Percentiles rank a stretch among this genome's conserved stretches.
phyloP scores from a whole-genome alignment of 257 asterid species.

The Solanum paucissectum region DNA sequence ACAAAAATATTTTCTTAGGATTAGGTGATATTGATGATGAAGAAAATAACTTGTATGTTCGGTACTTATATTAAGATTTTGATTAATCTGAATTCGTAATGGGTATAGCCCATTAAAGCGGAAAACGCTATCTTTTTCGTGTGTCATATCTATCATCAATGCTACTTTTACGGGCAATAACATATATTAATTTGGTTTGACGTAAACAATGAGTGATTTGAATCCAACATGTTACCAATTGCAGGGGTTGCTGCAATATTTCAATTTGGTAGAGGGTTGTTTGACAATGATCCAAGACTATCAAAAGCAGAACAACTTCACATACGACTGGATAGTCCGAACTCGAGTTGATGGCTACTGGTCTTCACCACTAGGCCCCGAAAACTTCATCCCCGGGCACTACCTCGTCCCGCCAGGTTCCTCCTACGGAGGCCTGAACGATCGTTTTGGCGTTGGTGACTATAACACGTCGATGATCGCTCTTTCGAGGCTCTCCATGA shows the following conservation, averaged over 20 bases:
- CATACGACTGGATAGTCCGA: conserved; percentile 81
- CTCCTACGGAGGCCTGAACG: conserved; percentile 74
- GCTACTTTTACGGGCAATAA: too few relatives aligned
- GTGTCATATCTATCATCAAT: too few relatives aligned
- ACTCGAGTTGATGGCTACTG: conserved; percentile 89
- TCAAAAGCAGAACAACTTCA: conserved; percentile 65
- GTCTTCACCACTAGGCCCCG: conserved; percentile 50
- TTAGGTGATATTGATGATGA: neutral
- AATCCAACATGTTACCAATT: neutral
- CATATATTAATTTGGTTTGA: neutral
- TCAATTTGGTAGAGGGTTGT: conserved; percentile 83
- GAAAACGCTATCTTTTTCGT: neutral
- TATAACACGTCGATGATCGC: conserved; percentile 61
- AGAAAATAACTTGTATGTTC: neutral
- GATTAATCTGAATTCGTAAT: rapidly evolving
- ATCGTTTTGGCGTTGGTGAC: conserved; percentile 82
- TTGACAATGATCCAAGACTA: conserved; percentile 49
- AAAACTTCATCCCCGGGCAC: conserved; percentile 49
- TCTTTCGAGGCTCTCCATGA: conserved; percentile 69
- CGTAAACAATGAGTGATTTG: neutral
- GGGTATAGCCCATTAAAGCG: neutral
- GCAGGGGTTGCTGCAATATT: conserved; percentile 87
- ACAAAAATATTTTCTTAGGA: neutral
- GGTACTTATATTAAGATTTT: neutral
- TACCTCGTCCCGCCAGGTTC: conserved; percentile 87